These are phyloP conservation scores for Sporothrix brasiliensis DNA, from an alignment of 2,329 filamentous ascomycete species.

Conservation along the genomic window DNA sequence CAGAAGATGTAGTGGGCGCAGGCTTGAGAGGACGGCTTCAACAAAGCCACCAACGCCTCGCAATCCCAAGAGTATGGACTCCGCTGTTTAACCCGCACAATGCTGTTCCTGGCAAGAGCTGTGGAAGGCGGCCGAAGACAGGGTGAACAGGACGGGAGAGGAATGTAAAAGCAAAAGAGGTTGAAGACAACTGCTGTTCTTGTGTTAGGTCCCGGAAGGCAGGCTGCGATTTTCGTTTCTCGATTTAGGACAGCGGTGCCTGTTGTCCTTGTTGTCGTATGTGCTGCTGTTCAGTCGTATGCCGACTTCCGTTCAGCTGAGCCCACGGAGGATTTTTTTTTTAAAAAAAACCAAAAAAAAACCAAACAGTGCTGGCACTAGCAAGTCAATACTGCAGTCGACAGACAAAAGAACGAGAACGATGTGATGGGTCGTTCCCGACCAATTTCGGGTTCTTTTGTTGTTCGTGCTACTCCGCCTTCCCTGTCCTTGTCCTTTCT, in stretches of 20 bases:
- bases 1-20: background rate
- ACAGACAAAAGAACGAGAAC: background rate
- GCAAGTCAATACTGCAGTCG: conserved; percentile 2
- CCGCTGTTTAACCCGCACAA: too few species aligned
- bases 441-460: background rate
- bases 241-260: background rate
- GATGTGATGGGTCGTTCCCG: too few species aligned
- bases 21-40: background rate
- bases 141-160: background rate
- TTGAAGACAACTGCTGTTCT: conserved; percentile 7
- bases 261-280: background rate
- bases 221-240: conserved; percentile 3
- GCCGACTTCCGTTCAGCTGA: too few species aligned
- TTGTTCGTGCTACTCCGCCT: background rate
- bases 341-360: background rate
- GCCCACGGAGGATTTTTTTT: too few species aligned
- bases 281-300: background rate
- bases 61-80: background rate
- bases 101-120: too few species aligned
- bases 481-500: conserved; percentile 1
- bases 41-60: background rate
- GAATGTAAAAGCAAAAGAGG: background rate
- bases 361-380: conserved; percentile 1
- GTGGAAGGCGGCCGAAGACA: background rate
- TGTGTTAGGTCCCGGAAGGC: conserved; percentile 10